Base-by-base conservation (phyloP, 306 rosid species). In the Vigna reflexopilosa region DNA sequence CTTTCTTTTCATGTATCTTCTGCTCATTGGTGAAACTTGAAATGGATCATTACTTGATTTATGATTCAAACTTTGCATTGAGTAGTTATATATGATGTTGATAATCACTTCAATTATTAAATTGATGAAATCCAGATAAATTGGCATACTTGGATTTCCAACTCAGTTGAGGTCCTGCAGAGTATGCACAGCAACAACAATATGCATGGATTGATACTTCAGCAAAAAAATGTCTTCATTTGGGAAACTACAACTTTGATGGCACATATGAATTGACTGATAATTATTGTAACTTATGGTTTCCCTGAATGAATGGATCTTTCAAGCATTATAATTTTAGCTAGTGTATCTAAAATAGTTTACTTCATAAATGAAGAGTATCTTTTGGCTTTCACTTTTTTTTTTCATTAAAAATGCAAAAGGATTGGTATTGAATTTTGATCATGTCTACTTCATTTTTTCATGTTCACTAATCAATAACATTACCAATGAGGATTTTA, bases 201-300 rank as follows among this genome's bases (percentile, higher is more conserved):
- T 64, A 66, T 65, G 55, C 66, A 40, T 17, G 9, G 30, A 16
- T 64, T n/a, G 45, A 66, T 66, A 24, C 56, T 52, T 65, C 20
- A 22, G 55, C 73, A 76, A 66, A 67, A 66, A 66, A 55, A 17
- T 34, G 67, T 67, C 56, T 42, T 55, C 75, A 67, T 42, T 65
- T 34, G 38, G 36, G 72, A 59, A 30, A 17, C 56, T 45, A 67
- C 20, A 67, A 32, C 38, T 56, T 32, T 44, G 76, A 77, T 44
- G 57, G 59, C 26, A 67, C 73, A 77, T 77, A 28, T 42, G 59
- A 42, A 68, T 77, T 50, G 26, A 28, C 51, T 70, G 17, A 38
- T 24, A 59, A 59, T 16, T 58, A 3, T 59, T 45, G 57, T 28
- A 59, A 16, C 48, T 26, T 59, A 28, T 61, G 45, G 5, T 34